Evolutionary conservation across 352 stramenopile species (phyloP), one percentile per base, ranked within the genome.

Genomic region (Peronosclerospora sorghi): DNA sequence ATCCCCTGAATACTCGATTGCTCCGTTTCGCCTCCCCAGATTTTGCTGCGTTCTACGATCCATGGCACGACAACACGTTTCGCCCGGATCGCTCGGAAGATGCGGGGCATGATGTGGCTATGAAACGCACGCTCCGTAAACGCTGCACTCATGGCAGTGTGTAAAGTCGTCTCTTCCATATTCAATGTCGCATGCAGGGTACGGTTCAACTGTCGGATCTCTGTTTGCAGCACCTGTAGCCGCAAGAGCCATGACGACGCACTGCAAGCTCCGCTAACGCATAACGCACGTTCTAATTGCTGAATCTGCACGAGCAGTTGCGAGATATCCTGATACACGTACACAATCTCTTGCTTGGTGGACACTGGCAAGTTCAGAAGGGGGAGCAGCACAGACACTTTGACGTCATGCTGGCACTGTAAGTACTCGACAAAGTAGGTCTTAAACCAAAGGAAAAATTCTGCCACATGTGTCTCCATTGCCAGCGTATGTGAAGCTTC

Each of bases 11-110:
- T 73, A 30, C 55, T 73, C 23, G 73, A 56, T 51, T 91, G 71
- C 44, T 91, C 78, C 2, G 35, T 56, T 36, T 78, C 70, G 14
- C 79, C 79, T 51, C 79, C 79, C 79, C 79, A 91, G 21, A 87
- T 70, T 51, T 88, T 88, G 52, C 65, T 84, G 20, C 79, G 79
- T 30, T 91, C 79, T 14, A 91, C 65, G 48, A 88, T 87, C 79
- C 79, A 91, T 9, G 76, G 75, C 26, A 91, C 66, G n/a, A 91
- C 63, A 1, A 91, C 68, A 26, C 76, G 75, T 45, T 91, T 91
- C 8, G 68, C 54, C 32, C 79, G 78, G 41, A 88, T 84, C 15
- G 65, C 65, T 15, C 73, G 72, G 49, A 91, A 87, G 26, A 88
- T 48, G 8, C 75, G 69, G 23, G 79, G 79, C 62, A 88, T 71